phyloP scores from a whole-genome alignment of 768 basidiomycete genomes.

The Podaxis mareebaensis region DNA sequence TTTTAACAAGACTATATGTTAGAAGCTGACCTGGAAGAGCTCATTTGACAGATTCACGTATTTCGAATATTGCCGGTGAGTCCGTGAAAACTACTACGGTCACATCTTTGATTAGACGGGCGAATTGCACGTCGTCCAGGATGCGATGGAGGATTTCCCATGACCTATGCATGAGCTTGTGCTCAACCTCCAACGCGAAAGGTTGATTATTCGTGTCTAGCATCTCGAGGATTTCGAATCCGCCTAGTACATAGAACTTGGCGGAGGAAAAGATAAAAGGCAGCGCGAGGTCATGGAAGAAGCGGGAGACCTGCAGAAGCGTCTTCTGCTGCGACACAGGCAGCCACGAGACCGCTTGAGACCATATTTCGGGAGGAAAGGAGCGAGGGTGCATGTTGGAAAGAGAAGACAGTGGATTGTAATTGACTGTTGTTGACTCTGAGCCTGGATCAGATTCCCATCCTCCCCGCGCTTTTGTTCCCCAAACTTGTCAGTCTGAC shows the following conservation, averaged over 20 bases:
- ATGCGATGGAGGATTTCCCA: slow-evolving; percentile 43
- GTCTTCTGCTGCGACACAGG: slow-evolving; percentile 26
- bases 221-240: slow-evolving; percentile 25
- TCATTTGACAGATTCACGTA: slow-evolving; percentile 25
- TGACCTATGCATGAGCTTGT: slow-evolving; percentile 34
- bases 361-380: slow-evolving; percentile 41
- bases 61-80: slow-evolving; percentile 36
- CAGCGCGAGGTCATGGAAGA: slow-evolving; percentile 37
- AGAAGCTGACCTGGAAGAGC: slow-evolving; percentile 3
- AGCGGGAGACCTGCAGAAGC: slow-evolving; percentile 35
- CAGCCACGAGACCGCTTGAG: slow-evolving; percentile 31
- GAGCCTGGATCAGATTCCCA: background rate
- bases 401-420: background rate
- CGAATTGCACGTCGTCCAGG: slow-evolving; percentile 33
- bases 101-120: slow-evolving; percentile 34
- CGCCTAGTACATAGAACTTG: slow-evolving; percentile 39
- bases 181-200: slow-evolving; percentile 29
- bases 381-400: slow-evolving; percentile 18
- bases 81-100: slow-evolving; percentile 37
- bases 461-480: background rate
- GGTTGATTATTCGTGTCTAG: slow-evolving; percentile 30
- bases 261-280: slow-evolving; percentile 34
- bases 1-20: background rate
- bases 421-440: slow-evolving; percentile 3
- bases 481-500: background rate